Percentiles rank a stretch among this genome's conserved stretches.
Evolutionary conservation across 495 filamentous ascomycete species (phyloP).

Genomic region (Stereocaulon alpinum): DNA sequence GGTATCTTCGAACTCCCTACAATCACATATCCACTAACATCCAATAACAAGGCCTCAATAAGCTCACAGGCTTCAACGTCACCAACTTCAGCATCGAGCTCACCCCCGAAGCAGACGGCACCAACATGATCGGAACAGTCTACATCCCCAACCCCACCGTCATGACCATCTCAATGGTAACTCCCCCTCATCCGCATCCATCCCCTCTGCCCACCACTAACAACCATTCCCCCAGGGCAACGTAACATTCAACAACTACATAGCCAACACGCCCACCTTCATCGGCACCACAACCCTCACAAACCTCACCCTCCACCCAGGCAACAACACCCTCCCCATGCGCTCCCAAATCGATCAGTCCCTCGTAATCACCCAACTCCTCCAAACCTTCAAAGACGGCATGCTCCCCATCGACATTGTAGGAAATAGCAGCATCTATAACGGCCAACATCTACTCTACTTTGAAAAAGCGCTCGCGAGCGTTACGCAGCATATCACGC

Average conservation of each 20-base stretch:
- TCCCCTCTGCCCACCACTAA: not conserved
- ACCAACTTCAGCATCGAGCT: constrained; percentile 40
- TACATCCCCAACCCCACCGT: constrained; percentile 62
- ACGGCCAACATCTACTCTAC: constrained; percentile 52
- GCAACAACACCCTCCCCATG: constrained; percentile 49
- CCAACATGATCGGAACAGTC: constrained; percentile 55
- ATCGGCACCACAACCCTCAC: constrained; percentile 48
- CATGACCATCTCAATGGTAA: constrained; percentile 45
- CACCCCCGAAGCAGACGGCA: constrained; percentile 30
- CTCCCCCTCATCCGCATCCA: not conserved
- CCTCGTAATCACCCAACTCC: constrained; percentile 35
- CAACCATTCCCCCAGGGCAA: constrained; percentile 29
- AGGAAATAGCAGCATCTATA: constrained; percentile 46
- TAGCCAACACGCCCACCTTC: constrained; percentile 39
- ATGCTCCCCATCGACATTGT: constrained; percentile 49
- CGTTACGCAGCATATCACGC: constrained; percentile 29
- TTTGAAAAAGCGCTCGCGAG: constrained; percentile 42
- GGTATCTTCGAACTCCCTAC: too few species aligned
- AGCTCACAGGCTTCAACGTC: constrained; percentile 50
- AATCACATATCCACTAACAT: not conserved
- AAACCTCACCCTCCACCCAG: constrained; percentile 49
- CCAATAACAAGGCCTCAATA: constrained; percentile 40
- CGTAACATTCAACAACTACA: constrained; percentile 42
- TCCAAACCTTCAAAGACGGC: constrained; percentile 38
- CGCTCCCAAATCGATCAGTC: constrained; percentile 41